Evolutionary conservation across 805 yeast species (phyloP), one percentile per base, ranked within the genome.

Genomic region (Allodekkera sacchari): DNA sequence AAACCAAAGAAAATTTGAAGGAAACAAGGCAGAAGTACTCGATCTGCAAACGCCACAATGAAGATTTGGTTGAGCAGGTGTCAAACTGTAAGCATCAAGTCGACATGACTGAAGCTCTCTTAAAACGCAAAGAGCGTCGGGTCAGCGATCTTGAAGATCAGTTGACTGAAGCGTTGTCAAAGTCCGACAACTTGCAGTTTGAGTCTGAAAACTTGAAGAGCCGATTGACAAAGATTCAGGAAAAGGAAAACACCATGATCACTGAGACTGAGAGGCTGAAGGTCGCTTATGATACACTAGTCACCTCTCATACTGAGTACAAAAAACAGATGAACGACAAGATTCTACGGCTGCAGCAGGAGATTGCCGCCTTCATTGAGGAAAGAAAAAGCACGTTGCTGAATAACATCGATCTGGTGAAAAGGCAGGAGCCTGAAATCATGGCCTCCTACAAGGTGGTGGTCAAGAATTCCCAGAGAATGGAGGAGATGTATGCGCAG

Each of bases 41-140:
- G 64, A 71, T 31, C 56, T 65, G 18, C 46, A 66, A 32, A 42
- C 65, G 41, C 55, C 64, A 46, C 64, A 72, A 54, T 60, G 76
- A 44, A 76, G 71, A 42, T 59, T 59, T 70, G 32, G 65, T 74
- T 22, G 84, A 77, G 44, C 82, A 77, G 52, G 54, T 77, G 38
- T 74, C 84, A 19, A 77, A 76, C 40, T 62, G 81, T 23, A 79
- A 79, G 52, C 88, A 81, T 51, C 89, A 84, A 46, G 78, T 78
- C 44, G 87, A 82, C 41, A 78, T 78, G 61, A 63, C 80, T 26
- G 77, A 71, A 45, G 74, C 85, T 1, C 57, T 82, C 39, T 56
- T 83, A 36, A 73, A 69, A 39, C 61, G 94, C 32, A 81, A 82
- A 45, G 85, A 81, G 44, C 64, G 88, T 31, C 62, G 83, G 32